Base-by-base conservation (phyloP, 441 rosid genomes). In the Sinapis alba region DNA sequence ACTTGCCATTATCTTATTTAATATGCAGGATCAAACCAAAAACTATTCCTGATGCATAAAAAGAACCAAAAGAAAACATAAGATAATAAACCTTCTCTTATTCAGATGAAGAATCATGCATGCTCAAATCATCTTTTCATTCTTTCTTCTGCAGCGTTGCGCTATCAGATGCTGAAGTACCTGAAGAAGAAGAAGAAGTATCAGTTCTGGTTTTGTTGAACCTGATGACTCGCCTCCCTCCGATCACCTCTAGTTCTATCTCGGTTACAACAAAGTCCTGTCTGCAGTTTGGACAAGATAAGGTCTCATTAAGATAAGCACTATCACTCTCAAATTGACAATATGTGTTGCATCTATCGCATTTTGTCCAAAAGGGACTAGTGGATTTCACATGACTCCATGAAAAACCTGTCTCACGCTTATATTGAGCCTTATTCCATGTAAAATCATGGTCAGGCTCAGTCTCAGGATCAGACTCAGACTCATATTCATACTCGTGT, bases 351-450 rank as follows among this genome's bases (percentile, higher is more conserved):
- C 98, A 96, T 65, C 80, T 80, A 67, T 82, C 81, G 80, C 99
- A 93, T 68, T 87, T 80, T 50, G 97, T 96, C 97, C 93, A 96
- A 78, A 96, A 96, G 26, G 97, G 91, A 61, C 41, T 7, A 7
- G 7, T 28, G 4, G 54, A 20, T 15, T 47, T 16, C 54, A 15
- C 54, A 47, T 47, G 0, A 15, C 20, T 47, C 54, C 54, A 47
- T 47, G 54, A 47, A 47, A 47, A 47, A 6, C 7, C 10, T 47
- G 20, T 20, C 20, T 47, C 18, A 47, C 20, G 20, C 54, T 15
- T 7, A 47, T 47, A 7, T 47, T 47, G 54, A 7, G 54, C 54
- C 21, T 47, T 47, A 2, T 47, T 7, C 54, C 54, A 47, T 47
- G 54, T 6, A 47, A 47, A 47, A 7, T n/a, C 16, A 4, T 16